These are phyloP conservation scores for Mucor indicus DNA, from an alignment of 371 early-diverging fungal species.

Conservation along the genomic window DNA sequence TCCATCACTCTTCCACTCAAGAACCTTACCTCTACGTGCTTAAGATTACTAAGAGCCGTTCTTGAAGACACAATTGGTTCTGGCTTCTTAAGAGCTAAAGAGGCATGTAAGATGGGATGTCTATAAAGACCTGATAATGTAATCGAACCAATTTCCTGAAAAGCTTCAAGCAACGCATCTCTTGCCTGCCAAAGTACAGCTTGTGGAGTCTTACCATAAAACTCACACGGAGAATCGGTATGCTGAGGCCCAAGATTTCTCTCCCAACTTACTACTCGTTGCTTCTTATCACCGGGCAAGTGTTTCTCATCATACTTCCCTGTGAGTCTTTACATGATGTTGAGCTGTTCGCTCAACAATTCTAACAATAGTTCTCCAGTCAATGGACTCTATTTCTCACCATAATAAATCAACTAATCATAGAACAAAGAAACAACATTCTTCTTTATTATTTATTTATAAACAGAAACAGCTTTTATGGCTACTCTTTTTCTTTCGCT, in stretches of 20 bases:
- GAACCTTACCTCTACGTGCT: slow-evolving; percentile 1
- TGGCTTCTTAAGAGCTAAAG: slow-evolving; percentile 1
- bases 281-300: slow-evolving; percentile 5
- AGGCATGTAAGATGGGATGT: neutral
- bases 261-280: too few species aligned
- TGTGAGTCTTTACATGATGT: slow-evolving; percentile 10
- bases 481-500: too few species aligned
- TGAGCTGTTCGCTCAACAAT: slow-evolving; percentile 9
- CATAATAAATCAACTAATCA: too few species aligned
- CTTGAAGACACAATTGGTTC: neutral
- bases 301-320: slow-evolving; percentile 1
- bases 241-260: neutral
- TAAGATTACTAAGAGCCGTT: neutral
- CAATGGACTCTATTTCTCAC: too few species aligned
- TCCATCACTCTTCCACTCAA: slow-evolving; percentile 1
- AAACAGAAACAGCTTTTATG: too few species aligned
- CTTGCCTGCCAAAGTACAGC: slow-evolving; percentile 6
- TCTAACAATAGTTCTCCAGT: too few species aligned
- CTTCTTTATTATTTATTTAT: too few species aligned
- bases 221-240: neutral
- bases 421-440: too few species aligned
- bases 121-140: neutral
- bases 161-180: slow-evolving; percentile 1
- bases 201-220: slow-evolving; percentile 3
- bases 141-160: neutral